Evolutionary conservation across 805 yeast species (phyloP), one percentile per base, ranked within the genome.

Genomic region (Diddensiella santjacobensis): DNA sequence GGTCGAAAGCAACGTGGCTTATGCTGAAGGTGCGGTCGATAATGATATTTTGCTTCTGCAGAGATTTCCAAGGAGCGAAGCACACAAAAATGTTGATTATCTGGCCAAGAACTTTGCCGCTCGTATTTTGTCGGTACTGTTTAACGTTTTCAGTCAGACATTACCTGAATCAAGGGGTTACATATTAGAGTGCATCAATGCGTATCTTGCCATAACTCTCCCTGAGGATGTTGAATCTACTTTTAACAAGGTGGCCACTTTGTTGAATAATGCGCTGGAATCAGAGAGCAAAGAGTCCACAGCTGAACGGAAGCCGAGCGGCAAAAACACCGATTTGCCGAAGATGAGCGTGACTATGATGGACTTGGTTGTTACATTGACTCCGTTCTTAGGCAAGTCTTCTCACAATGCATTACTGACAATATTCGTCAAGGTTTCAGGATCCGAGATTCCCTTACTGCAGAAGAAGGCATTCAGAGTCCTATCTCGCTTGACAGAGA

Each of bases 111-210:
- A 55, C 22, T 64, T 63, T 54, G 80, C 96, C 3, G 68, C 86
- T 3, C 90, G 93, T 55, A 63, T 93, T 43, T 72, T 93, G 44
- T 84, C 96, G 10, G 96, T 89, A 18, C 71, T 93, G 44, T 87
- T 91, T 73, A 93, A 93, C 60, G 95, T 93, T 15, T 93, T 86
- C 67, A 80, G 91, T n/a, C 90, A 89, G 57, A 89, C 97, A 8
- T 69, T 79, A 40, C 84, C 93, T 33, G 93, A 87, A 46, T 77
- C 88, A 13, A 80, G 98, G 66, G 86, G 87, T 10, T 88, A 75
- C 64, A 80, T 93, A 44, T 74, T 89, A 50, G 97, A 91, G 53
- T 82, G 96, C 6, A 87, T 91, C 58, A 90, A 88, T 58, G 77
- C 82, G 0, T 90, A 83, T 65, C 71, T 93, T 51, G 79, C 81